Evolutionary conservation across 176 grass and related monocot species (phyloP), one percentile per base, ranked within the genome.

Genomic region (Cymbopogon citratus): DNA sequence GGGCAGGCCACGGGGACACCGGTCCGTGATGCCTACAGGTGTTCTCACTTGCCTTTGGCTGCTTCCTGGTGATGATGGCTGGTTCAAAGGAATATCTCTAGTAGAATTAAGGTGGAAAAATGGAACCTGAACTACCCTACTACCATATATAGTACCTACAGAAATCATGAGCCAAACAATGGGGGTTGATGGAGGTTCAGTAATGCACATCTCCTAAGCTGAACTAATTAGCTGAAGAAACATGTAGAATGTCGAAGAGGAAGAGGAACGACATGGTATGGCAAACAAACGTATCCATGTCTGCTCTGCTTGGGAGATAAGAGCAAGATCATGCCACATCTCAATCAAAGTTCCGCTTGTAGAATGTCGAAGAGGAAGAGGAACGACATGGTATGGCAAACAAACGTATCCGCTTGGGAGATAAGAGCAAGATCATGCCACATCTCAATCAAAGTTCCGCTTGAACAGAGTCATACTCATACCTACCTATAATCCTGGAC

Each of bases 401-500:
- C 73, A 84, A 43, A 39, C 0, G 13, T 27, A 56, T 45, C 64
- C 26, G 21, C 7, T 66, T 65, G 52, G 66, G 77, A 66, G 21
- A 79, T 36, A n/a, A 31, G 77, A 81, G 51, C 64, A 81, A 76
- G 65, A 85, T 43, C 83, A 82, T 78, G 23, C 3, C 57, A 73
- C 44, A 76, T 66, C 66, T 73, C 27, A 31, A 73, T 81, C 66
- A 57, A 67, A 25, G n/a, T 25, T 75, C 16, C 18, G 75, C 61
- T 56, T 84, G 41, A 11, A 67, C 57, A 54, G 71, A 33, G n/a
- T n/a, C n/a, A n/a, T n/a, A n/a, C n/a, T n/a, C n/a, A n/a, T n/a
- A n/a, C n/a, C n/a, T n/a, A 89, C 64, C 63, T 21, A 81, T 25
- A 71, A 59, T n/a, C 28, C 57, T 66, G 88, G 83, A 78, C 79